Evolutionary conservation across 306 rosid species (phyloP).

Genomic region (Vachellia pachyceras): DNA sequence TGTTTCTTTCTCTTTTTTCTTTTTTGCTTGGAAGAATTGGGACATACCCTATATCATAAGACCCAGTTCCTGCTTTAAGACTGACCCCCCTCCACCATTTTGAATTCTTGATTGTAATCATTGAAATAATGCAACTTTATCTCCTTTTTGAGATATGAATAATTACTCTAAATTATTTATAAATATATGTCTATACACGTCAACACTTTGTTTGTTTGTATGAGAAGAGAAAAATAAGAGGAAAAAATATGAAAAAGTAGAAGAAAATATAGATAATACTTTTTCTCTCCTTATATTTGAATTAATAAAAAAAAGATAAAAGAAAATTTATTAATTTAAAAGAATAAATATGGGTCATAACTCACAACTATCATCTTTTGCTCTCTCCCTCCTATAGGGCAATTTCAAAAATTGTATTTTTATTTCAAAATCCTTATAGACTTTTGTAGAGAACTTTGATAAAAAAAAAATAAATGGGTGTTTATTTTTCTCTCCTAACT

Average conservation of each 20-base stretch:
- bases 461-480: background rate
- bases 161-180: background rate
- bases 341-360: too few species aligned
- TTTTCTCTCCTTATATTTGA: too few species aligned
- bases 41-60: background rate
- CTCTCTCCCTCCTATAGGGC: background rate
- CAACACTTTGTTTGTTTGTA: too few species aligned
- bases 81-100: background rate
- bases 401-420: too few species aligned
- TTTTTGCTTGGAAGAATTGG: background rate
- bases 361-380: too few species aligned
- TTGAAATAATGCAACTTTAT: background rate
- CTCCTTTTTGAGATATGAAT: background rate
- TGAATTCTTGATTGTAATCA: background rate
- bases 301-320: too few species aligned
- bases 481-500: background rate
- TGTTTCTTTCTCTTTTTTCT: background rate
- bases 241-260: too few species aligned
- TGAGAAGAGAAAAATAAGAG: too few species aligned
- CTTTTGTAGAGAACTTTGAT: background rate
- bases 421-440: too few species aligned
- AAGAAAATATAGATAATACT: too few species aligned
- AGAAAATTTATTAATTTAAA: too few species aligned
- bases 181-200: background rate
- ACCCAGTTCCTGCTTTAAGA: background rate